A percentile compares a stretch with the other conserved stretches of the same genome.
phyloP scores from a whole-genome alignment of 208 protist species.

The Wallacemonas sp. region DNA sequence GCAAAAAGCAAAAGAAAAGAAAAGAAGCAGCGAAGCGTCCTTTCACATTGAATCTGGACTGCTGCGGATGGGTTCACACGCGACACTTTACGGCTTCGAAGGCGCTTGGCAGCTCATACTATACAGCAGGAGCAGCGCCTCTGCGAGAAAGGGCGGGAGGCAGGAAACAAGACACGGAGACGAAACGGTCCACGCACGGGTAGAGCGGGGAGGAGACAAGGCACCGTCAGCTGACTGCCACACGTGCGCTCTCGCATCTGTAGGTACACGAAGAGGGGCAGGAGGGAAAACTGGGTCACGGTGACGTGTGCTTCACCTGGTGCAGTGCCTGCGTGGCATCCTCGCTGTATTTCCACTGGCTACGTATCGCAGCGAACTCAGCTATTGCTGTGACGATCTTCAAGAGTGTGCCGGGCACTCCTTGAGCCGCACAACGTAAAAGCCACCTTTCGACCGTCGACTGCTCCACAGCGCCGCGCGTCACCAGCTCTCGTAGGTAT shows the following conservation, averaged over 20 bases:
- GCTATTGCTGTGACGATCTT: conserved; percentile 37
- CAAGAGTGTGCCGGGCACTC: conserved; percentile 14
- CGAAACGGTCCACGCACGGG: no score
- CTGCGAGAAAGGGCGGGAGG: no score
- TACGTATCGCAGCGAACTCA: conserved; percentile 37
- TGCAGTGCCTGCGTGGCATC: background rate
- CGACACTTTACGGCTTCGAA: no score
- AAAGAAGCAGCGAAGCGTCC: no score
- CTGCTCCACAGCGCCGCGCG: conserved; percentile 20
- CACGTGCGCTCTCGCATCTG: no score
- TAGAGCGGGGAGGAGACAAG: background rate
- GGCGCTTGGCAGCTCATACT: no score
- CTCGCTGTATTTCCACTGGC: conserved; percentile 23
- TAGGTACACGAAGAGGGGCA: background rate
- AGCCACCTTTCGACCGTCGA: conserved; percentile 42
- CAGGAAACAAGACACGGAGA: no score
- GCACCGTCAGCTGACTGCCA: background rate
- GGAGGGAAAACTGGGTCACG: background rate
- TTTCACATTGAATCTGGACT: no score
- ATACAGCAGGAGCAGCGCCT: no score
- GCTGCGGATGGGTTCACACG: no score
- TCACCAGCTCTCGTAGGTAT: conserved; percentile 55
- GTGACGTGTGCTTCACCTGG: background rate
- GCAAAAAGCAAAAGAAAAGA: no score
- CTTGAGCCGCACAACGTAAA: conserved; percentile 17